These are phyloP conservation scores for Saccharomycopsis selenospora DNA, from an alignment of 805 yeast genomes.

Conservation along the genomic window DNA sequence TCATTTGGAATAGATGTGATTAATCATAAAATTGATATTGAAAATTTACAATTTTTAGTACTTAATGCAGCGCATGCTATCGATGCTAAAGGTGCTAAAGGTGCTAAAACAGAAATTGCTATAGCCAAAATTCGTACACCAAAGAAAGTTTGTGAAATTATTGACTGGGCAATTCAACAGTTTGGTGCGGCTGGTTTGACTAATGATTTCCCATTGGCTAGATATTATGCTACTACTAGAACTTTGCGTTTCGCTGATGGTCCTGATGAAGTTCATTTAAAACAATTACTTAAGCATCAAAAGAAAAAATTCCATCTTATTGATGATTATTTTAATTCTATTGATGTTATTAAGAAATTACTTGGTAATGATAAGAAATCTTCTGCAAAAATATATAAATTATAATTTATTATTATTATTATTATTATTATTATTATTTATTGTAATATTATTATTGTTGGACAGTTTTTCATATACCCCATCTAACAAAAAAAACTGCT, in stretches of 20 bases:
- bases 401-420: too few relatives aligned
- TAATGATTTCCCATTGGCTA: constrained; percentile 52
- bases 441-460: too few relatives aligned
- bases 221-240: constrained; percentile 44
- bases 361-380: constrained; percentile 5
- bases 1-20: constrained; percentile 43
- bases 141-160: constrained; percentile 40
- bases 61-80: constrained; percentile 55
- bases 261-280: constrained; percentile 59
- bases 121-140: constrained; percentile 61
- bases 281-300: constrained; percentile 47
- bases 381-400: background rate
- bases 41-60: constrained; percentile 46
- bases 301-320: constrained; percentile 33
- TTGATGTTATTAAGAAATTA: constrained; percentile 11
- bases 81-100: constrained; percentile 46
- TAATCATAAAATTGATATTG: constrained; percentile 45
- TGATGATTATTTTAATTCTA: constrained; percentile 29
- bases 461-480: too few relatives aligned
- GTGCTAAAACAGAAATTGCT: constrained; percentile 50
- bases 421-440: too few relatives aligned
- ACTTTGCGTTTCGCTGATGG: constrained; percentile 62
- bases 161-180: constrained; percentile 59
- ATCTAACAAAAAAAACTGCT: too few relatives aligned
- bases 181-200: constrained; percentile 61